Percentiles rank a stretch among this genome's conserved stretches.
Conservation (phyloP, 1,284 basidiomycete genomes). For the Ustilago nuda region DNA sequence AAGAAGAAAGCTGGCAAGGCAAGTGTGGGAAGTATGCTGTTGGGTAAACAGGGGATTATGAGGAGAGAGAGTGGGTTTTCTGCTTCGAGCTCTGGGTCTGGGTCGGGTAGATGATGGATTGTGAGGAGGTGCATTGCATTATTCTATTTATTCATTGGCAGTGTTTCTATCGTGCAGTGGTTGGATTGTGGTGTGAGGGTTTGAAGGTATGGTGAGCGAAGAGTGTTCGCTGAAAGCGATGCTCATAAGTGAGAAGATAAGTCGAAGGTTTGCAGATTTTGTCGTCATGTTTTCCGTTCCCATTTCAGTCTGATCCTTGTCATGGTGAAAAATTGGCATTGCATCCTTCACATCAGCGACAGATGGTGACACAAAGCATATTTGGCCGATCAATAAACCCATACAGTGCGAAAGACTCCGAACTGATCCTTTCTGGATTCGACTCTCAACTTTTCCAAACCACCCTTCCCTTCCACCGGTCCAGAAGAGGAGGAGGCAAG, state of each 20-base stretch:
- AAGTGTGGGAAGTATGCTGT: constrained; percentile 10
- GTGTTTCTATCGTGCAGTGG: too few relatives aligned
- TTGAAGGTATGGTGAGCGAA: too few relatives aligned
- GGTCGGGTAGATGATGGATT: background rate
- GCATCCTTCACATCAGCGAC: too few relatives aligned
- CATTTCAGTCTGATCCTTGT: background rate
- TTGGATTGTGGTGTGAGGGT: too few relatives aligned
- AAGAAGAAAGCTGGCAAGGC: background rate
- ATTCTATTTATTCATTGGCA: too few relatives aligned
- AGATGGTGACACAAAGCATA: too few relatives aligned
- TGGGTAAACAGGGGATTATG: constrained; percentile 33
- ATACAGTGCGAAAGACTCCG: constrained; percentile 27
- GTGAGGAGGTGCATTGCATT: too few relatives aligned
- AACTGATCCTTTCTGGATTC: constrained; percentile 33
- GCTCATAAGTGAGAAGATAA: too few relatives aligned
- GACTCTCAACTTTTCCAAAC: background rate
- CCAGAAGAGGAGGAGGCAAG: background rate
- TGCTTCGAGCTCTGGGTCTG: constrained; percentile 7
- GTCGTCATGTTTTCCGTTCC: background rate
- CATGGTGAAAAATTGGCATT: background rate
- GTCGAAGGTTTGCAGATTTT: too few relatives aligned
- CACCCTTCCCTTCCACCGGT: background rate
- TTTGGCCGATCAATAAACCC: constrained; percentile 18
- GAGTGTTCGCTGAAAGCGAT: too few relatives aligned
- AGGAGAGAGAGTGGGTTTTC: constrained; percentile 38